Conservation (phyloP, 2,329 filamentous ascomycete species). For the Claviceps sp. region DNA sequence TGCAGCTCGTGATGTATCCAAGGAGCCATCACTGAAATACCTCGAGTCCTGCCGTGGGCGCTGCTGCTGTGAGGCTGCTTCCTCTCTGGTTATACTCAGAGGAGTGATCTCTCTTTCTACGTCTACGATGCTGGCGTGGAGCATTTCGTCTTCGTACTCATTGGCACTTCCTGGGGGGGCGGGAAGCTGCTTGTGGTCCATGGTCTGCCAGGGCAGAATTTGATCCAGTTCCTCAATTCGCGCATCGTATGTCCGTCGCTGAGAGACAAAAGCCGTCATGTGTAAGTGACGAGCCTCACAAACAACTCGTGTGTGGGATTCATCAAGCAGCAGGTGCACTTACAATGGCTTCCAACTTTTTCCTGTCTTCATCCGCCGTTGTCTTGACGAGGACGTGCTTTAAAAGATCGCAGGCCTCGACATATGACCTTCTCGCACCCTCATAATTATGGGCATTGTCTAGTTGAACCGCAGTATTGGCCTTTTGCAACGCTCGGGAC, state of each 20-base stretch:
- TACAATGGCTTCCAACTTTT: slow-evolving; percentile 88
- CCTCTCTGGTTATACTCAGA: slow-evolving; percentile 26
- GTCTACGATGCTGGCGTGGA: slow-evolving; percentile 1
- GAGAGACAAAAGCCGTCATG: not conserved
- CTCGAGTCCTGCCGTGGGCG: slow-evolving; percentile 12
- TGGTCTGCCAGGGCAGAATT: slow-evolving; percentile 42
- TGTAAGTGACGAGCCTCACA: not conserved
- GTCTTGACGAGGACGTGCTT: slow-evolving; percentile 80
- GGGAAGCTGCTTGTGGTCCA: slow-evolving; percentile 64
- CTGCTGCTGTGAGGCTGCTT: slow-evolving; percentile 8
- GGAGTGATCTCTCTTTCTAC: not conserved
- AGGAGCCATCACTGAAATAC: slow-evolving; percentile 11
- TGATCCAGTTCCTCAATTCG: slow-evolving; percentile 78
- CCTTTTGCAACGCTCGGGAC: slow-evolving; percentile 87
- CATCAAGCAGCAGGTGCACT: slow-evolving; percentile 26
- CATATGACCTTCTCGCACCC: slow-evolving; percentile 79
- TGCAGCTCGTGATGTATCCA: slow-evolving; percentile 12
- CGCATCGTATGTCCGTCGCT: slow-evolving; percentile 82
- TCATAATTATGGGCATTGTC: slow-evolving; percentile 95
- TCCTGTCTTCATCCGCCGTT: slow-evolving; percentile 71
- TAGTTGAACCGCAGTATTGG: slow-evolving; percentile 86
- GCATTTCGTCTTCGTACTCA: slow-evolving; percentile 8
- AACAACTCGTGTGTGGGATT: not conserved
- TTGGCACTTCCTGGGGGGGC: slow-evolving; percentile 46
- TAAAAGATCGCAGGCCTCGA: slow-evolving; percentile 77